phyloP scores from a whole-genome alignment of 306 rosid species.

The Rosa lucieae region DNA sequence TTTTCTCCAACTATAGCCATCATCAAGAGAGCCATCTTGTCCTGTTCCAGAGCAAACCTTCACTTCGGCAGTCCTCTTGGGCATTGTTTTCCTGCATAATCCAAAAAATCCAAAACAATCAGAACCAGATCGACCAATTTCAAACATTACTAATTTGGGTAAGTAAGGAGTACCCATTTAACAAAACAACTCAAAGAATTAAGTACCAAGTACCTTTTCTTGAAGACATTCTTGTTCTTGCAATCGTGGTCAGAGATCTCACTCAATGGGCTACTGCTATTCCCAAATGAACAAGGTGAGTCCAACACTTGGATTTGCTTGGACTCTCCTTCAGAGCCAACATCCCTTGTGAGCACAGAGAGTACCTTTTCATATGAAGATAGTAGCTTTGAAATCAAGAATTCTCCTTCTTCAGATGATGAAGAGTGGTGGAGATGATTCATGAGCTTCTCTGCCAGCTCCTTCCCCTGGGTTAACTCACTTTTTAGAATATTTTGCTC shows the following conservation, averaged over 20 bases:
- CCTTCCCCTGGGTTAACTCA: slow-evolving; percentile 64
- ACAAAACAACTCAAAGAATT: not conserved
- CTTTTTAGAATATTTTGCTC: slow-evolving; percentile 43
- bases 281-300: slow-evolving; percentile 37
- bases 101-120: slow-evolving; percentile 20
- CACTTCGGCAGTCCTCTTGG: slow-evolving; percentile 57
- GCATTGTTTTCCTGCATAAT: slow-evolving; percentile 51
- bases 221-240: slow-evolving; percentile 45
- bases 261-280: slow-evolving; percentile 39
- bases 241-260: slow-evolving; percentile 42
- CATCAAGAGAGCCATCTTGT: slow-evolving; percentile 47
- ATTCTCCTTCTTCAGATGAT: slow-evolving; percentile 35
- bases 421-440: slow-evolving; percentile 41
- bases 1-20: slow-evolving; percentile 90
- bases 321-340: slow-evolving; percentile 24
- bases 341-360: slow-evolving; percentile 33
- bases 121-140: slow-evolving; percentile 10
- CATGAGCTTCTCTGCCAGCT: slow-evolving; percentile 53
- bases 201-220: slow-evolving; percentile 73
- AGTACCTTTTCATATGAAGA: slow-evolving; percentile 56
- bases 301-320: slow-evolving; percentile 23
- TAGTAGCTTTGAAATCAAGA: slow-evolving; percentile 52
- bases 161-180: not conserved
- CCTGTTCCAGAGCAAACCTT: slow-evolving; percentile 46
- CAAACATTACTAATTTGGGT: not conserved